Evolutionary conservation across 2,329 filamentous ascomycete genomes (phyloP).

Genomic region (Lachnellula cervina): DNA sequence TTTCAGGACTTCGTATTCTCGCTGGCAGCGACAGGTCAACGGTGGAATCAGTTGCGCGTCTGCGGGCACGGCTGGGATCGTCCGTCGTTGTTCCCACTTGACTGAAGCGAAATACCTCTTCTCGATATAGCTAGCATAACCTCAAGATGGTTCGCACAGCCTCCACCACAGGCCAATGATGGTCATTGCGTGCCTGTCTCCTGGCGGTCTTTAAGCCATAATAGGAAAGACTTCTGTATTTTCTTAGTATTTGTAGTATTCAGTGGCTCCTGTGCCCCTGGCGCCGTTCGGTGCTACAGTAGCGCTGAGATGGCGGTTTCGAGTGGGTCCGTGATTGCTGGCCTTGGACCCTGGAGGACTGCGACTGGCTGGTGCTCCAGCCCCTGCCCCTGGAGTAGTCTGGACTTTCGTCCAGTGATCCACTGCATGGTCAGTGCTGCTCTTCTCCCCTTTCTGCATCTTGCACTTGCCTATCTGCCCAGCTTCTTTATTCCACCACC

Average conservation of each 20-base stretch:
- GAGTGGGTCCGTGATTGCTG: slow-evolving; percentile 7
- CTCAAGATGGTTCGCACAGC: neutral
- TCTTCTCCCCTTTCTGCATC: neutral
- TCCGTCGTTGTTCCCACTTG: neutral
- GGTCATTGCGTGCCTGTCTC: neutral
- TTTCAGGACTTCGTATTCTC: neutral
- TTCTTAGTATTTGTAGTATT: neutral
- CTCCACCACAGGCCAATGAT: neutral
- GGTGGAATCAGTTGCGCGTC: neutral
- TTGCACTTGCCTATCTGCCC: neutral
- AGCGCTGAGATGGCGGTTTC: slow-evolving; percentile 12
- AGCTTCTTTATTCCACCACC: no score
- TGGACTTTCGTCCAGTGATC: neutral
- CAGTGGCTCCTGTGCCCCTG: slow-evolving; percentile 11
- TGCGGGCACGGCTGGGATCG: neutral
- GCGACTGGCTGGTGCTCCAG: no score
- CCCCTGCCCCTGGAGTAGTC: no score
- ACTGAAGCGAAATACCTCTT: neutral
- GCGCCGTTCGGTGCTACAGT: neutral
- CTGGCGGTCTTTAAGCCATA: neutral
- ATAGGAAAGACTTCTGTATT: neutral
- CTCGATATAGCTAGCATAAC: neutral
- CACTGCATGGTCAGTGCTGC: no score
- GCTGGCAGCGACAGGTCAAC: neutral
- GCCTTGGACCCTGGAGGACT: neutral